phyloP scores from a whole-genome alignment of 768 basidiomycete species.

The Suillus subluteus region DNA sequence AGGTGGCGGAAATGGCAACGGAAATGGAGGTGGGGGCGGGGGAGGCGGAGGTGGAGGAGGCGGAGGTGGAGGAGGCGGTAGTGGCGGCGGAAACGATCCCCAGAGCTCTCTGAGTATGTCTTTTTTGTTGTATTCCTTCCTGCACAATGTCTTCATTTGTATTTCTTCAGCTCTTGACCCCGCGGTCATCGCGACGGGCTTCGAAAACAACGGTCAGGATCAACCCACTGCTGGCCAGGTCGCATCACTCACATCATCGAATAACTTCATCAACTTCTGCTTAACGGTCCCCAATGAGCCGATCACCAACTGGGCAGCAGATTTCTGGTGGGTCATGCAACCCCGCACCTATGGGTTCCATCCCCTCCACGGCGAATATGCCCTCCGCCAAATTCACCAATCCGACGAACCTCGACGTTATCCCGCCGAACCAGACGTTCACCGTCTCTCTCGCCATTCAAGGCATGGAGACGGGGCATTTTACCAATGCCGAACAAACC shows the following conservation, averaged over 20 bases:
- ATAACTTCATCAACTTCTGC: constrained; percentile 69
- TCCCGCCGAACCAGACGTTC: constrained; percentile 51
- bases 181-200: constrained; percentile 49
- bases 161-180: constrained; percentile 51
- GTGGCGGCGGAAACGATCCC: constrained; percentile 33
- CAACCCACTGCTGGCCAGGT: constrained; percentile 50
- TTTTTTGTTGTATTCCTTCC: constrained; percentile 15
- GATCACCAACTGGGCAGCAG: constrained; percentile 59
- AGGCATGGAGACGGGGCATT: constrained; percentile 54
- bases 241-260: constrained; percentile 53
- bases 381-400: constrained; percentile 53
- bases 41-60: background rate
- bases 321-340: constrained; percentile 61
- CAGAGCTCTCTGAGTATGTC: constrained; percentile 42
- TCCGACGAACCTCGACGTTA: constrained; percentile 44
- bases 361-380: constrained; percentile 49
- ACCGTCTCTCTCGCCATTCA: constrained; percentile 52
- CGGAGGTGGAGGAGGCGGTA: background rate
- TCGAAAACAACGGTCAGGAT: constrained; percentile 53
- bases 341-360: constrained; percentile 57
- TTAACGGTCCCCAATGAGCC: constrained; percentile 45
- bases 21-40: constrained; percentile 18
- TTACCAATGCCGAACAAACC: constrained; percentile 56
- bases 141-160: constrained; percentile 11
- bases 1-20: constrained; percentile 24